Conservation (phyloP, 1,284 basidiomycete species). For the Cystobasidium pallidum region DNA sequence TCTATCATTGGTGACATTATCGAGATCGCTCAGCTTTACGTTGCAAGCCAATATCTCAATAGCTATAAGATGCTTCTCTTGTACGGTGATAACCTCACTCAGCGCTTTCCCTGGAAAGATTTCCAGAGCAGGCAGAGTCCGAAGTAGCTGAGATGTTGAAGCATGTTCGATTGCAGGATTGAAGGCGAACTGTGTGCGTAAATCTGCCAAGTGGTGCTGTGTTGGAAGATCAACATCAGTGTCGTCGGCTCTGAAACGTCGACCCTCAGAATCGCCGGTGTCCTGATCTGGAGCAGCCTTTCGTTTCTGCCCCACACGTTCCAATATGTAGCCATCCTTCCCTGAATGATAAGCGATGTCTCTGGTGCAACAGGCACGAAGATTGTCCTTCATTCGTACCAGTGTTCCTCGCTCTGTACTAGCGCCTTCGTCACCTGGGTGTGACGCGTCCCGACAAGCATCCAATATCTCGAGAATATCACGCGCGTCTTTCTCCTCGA, state of each 20-base stretch:
- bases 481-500: neutral
- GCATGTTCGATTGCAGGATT: neutral
- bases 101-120: neutral
- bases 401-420: neutral
- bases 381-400: neutral
- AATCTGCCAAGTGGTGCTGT: neutral
- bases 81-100: neutral
- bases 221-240: too few relatives aligned
- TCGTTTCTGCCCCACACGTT: neutral
- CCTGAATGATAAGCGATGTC: neutral
- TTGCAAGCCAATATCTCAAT: neutral
- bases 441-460: neutral
- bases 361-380: neutral
- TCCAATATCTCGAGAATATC: neutral
- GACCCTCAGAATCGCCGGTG: neutral
- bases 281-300: conserved; percentile 3
- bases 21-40: neutral
- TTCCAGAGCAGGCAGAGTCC: neutral
- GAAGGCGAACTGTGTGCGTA: neutral
- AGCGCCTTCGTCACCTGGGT: neutral
- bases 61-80: conserved; percentile 6
- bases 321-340: neutral
- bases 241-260: too few relatives aligned
- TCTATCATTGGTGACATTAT: neutral
- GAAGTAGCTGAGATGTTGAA: neutral